A percentile compares a stretch with the other conserved stretches of the same genome.
Conservation (phyloP, 2,329 filamentous ascomycete genomes). For the Aureobasidium pullulans region DNA sequence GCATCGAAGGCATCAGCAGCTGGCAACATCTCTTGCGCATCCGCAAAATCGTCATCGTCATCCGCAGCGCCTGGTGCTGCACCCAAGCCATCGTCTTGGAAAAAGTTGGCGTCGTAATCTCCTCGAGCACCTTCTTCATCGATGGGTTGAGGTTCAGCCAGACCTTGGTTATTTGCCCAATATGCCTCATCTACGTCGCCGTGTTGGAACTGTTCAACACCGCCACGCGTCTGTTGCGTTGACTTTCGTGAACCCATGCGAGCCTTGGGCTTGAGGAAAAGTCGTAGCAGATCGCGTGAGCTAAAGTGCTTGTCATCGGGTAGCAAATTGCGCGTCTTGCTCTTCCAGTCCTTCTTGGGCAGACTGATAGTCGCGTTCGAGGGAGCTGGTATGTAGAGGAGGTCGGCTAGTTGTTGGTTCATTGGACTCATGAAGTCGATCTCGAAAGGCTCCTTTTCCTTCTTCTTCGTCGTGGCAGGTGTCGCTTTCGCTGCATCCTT, state of each 20-base stretch:
- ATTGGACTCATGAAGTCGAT: constrained; percentile 82
- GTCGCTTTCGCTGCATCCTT: constrained; percentile 62
- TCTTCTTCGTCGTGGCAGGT: constrained; percentile 56
- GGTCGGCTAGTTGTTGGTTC: constrained; percentile 61
- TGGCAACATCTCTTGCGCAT: constrained; percentile 72
- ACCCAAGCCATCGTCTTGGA: constrained; percentile 76
- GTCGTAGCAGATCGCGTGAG: constrained; percentile 76
- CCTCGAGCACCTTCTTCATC: constrained; percentile 52
- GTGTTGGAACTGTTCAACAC: constrained; percentile 40
- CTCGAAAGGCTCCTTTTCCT: constrained; percentile 94
- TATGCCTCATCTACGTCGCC: constrained; percentile 92
- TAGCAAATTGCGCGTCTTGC: constrained; percentile 83
- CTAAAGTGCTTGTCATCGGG: constrained; percentile 99
- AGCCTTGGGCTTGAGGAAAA: constrained; percentile 93
- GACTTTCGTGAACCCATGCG: constrained; percentile 63
- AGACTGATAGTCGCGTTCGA: constrained; percentile 76
- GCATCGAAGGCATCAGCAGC: constrained; percentile 48
- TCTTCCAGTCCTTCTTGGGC: constrained; percentile 92
- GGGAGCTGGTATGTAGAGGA: constrained; percentile 72
- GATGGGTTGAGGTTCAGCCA: constrained; percentile 24
- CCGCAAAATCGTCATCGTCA: constrained; percentile 71
- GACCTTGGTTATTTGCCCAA: constrained; percentile 69
- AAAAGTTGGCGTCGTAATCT: constrained; percentile 96
- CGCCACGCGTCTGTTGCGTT: constrained; percentile 37
- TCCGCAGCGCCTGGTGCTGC: constrained; percentile 57